phyloP scores from a whole-genome alignment of 495 filamentous ascomycete genomes.

The Chaetomium tenue region DNA sequence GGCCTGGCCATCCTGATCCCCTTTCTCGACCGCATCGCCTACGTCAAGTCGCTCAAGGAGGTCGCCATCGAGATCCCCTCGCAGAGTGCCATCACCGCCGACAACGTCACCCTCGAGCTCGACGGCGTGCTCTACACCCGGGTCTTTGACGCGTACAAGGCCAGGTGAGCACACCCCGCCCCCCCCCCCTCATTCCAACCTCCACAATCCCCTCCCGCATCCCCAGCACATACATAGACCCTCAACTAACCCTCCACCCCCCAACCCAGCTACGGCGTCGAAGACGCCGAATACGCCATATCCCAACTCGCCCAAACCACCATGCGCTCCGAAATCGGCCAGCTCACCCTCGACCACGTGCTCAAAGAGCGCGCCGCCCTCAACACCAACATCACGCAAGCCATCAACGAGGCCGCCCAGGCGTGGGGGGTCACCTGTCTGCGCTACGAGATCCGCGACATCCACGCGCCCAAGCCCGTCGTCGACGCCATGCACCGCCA shows the following conservation, averaged over 20 bases:
- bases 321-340: constrained; percentile 97
- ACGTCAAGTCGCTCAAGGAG: constrained; percentile 97
- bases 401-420: constrained; percentile 95
- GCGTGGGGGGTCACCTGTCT: constrained; percentile 96
- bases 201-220: too few relatives aligned
- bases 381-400: constrained; percentile 94
- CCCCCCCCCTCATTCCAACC: background rate
- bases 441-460: constrained; percentile 96
- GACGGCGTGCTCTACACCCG: constrained; percentile 94
- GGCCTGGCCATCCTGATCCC: constrained; percentile 87
- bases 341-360: constrained; percentile 93
- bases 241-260: constrained; percentile 15
- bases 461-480: constrained; percentile 89
- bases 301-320: constrained; percentile 97
- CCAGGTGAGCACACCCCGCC: constrained; percentile 57
- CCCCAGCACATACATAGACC: constrained; percentile 8
- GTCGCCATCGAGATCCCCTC: constrained; percentile 89
- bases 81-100: constrained; percentile 95
- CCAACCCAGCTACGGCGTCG: constrained; percentile 79
- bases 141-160: constrained; percentile 97
- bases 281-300: constrained; percentile 98
- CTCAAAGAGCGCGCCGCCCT: constrained; percentile 92
- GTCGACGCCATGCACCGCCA: constrained; percentile 97
- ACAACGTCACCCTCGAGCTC: constrained; percentile 95
- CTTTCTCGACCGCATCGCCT: constrained; percentile 92